Percentiles rank a stretch among this genome's conserved stretches.
Evolutionary conservation across 495 filamentous ascomycete genomes (phyloP).

Genomic region (Lepraria neglecta): DNA sequence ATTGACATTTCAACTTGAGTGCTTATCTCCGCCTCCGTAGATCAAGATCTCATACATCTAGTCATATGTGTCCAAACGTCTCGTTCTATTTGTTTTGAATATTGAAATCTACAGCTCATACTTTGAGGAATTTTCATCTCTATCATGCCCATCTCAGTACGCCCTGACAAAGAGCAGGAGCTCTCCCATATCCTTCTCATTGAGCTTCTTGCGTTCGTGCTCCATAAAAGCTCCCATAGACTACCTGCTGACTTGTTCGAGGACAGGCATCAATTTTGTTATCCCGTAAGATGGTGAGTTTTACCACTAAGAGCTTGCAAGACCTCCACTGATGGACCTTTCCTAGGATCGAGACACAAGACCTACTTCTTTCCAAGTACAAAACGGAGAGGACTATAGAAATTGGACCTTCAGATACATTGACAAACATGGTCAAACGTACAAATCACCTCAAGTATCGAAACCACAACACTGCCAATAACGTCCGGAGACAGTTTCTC

Average conservation of each 20-base stretch:
- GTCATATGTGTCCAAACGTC: too few relatives aligned
- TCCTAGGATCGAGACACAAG: not conserved
- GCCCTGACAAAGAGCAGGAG: not conserved
- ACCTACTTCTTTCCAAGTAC: not conserved
- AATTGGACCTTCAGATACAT: not conserved
- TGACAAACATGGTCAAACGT: not conserved
- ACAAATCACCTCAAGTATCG: not conserved
- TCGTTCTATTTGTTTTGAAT: too few relatives aligned
- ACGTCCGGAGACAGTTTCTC: not conserved
- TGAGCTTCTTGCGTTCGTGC: not conserved
- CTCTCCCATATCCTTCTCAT: not conserved
- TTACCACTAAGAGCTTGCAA: not conserved
- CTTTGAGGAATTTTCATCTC: too few relatives aligned
- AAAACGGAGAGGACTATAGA: not conserved
- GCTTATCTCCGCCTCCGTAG: too few relatives aligned
- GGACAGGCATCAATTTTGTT: not conserved
- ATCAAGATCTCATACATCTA: too few relatives aligned
- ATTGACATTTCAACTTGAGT: too few relatives aligned
- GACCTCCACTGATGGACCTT: not conserved
- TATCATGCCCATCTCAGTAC: not conserved
- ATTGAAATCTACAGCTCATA: too few relatives aligned
- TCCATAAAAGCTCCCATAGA: not conserved
- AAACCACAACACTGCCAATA: not conserved
- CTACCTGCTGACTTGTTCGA: not conserved
- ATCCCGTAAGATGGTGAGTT: not conserved